These are phyloP conservation scores for Beauveria sp. DNA, from an alignment of 2,329 filamentous ascomycete species.

Conservation along the genomic window DNA sequence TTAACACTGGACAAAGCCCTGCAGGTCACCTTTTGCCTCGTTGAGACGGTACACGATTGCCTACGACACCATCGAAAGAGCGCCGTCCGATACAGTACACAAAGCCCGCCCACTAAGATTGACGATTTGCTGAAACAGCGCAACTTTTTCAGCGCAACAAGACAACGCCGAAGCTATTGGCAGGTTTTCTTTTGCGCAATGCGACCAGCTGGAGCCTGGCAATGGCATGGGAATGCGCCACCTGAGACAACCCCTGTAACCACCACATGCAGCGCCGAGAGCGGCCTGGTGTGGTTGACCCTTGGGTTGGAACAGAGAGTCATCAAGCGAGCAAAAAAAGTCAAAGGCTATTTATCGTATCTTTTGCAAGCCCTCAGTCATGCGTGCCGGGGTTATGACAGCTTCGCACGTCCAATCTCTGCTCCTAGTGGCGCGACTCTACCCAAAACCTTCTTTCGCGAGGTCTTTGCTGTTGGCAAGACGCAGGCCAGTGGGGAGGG, in stretches of 20 bases:
- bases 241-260: background rate
- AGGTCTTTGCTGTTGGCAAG: background rate
- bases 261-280: background rate
- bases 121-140: background rate
- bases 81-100: background rate
- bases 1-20: constrained; percentile 5
- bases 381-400: background rate
- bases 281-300: background rate
- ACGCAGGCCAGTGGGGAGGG: constrained; percentile 2
- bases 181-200: background rate
- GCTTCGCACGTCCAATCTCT: background rate
- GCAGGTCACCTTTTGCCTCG: background rate
- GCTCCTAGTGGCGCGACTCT: background rate
- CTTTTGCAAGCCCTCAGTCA: background rate
- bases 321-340: background rate
- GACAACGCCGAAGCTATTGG: background rate
- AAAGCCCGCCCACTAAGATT: too few relatives aligned
- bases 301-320: background rate
- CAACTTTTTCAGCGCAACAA: background rate
- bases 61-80: background rate
- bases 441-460: too few relatives aligned
- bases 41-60: background rate
- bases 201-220: background rate
- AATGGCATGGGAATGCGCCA: background rate
- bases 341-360: background rate